These are phyloP conservation scores for Cercospora canescens DNA, from an alignment of 2,329 filamentous ascomycete species.

Conservation along the genomic window DNA sequence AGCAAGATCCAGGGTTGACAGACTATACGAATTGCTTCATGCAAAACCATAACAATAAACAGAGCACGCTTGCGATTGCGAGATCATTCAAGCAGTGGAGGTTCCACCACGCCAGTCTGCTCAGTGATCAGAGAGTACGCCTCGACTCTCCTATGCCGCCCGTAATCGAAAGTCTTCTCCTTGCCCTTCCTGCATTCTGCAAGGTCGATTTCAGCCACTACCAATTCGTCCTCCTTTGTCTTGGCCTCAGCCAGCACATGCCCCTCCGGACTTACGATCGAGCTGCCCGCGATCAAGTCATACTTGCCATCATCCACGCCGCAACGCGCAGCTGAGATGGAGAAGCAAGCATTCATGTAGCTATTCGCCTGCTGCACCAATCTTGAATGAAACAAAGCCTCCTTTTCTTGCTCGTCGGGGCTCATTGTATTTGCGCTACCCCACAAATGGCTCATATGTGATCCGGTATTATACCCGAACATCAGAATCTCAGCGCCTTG, in stretches of 20 bases:
- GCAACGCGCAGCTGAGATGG: conserved; percentile 51
- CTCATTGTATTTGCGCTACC: conserved; percentile 44
- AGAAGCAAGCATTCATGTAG: conserved; percentile 56
- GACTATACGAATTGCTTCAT: no score
- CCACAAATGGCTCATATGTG: conserved; percentile 50
- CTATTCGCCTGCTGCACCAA: conserved; percentile 54
- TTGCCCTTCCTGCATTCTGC: conserved; percentile 50
- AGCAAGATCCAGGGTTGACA: no score
- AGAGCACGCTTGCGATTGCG: conserved; percentile 12
- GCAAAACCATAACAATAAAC: no score
- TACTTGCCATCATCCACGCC: conserved; percentile 54
- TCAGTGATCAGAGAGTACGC: conserved; percentile 44
- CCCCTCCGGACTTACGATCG: conserved; percentile 52
- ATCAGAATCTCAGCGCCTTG: conserved; percentile 52
- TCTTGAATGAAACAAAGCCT: conserved; percentile 55
- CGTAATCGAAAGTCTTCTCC: conserved; percentile 50
- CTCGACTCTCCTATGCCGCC: conserved; percentile 46
- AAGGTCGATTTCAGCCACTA: conserved; percentile 54
- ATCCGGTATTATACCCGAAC: conserved; percentile 47
- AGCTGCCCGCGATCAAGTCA: conserved; percentile 51
- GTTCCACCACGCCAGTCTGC: conserved; percentile 45
- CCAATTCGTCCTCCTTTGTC: conserved; percentile 51
- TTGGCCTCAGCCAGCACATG: conserved; percentile 53
- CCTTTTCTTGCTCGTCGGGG: conserved; percentile 46
- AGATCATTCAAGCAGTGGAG: conserved; percentile 28